Percentiles rank a stretch among this genome's conserved stretches.
Evolutionary conservation across 208 protist species (phyloP).

Genomic region (Leishmania guyanensis): DNA sequence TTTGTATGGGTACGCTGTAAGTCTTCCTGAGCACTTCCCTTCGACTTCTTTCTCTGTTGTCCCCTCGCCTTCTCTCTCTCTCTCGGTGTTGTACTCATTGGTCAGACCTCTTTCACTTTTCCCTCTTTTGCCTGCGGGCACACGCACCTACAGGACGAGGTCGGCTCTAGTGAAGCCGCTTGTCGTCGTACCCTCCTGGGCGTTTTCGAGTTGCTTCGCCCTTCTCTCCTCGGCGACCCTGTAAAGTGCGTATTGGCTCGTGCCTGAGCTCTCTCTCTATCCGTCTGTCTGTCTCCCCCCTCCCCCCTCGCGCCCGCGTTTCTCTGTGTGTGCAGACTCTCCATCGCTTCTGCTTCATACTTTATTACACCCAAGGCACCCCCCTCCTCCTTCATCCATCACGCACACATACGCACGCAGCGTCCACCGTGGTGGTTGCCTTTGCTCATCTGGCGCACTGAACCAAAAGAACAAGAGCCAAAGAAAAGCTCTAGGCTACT

Average conservation of each 20-base stretch:
- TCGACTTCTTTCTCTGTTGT: constrained; percentile 4
- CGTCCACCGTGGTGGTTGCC: background rate
- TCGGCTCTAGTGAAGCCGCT: background rate
- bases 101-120: background rate
- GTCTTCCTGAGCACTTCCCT: background rate
- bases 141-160: background rate
- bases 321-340: background rate
- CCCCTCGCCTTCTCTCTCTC: background rate
- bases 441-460: background rate
- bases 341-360: background rate
- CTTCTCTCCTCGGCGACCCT: background rate
- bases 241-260: background rate
- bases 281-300: background rate
- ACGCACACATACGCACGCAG: background rate
- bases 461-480: background rate
- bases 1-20: background rate
- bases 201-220: background rate
- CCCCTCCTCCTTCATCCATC: background rate
- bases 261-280: background rate
- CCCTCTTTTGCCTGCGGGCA: background rate
- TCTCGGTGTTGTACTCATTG: background rate
- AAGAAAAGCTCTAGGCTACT: background rate
- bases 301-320: no score
- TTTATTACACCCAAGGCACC: background rate
- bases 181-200: background rate